Evolutionary conservation across 768 basidiomycete species (phyloP).

Genomic region (Chiua virens): DNA sequence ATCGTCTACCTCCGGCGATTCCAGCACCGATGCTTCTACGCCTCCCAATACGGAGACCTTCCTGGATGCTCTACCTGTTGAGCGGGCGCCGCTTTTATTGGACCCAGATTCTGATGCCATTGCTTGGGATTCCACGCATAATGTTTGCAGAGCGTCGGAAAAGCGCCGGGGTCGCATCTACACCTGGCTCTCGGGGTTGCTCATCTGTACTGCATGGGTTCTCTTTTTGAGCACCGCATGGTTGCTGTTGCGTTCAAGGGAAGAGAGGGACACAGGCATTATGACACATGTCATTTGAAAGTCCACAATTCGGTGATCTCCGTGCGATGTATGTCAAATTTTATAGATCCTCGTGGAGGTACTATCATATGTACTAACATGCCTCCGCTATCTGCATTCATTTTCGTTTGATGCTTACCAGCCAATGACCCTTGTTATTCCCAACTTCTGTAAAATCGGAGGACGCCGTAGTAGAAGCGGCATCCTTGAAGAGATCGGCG

Average conservation of each 20-base stretch:
- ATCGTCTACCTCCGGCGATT: background rate
- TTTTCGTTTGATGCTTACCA: conserved; percentile 26
- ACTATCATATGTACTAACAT: background rate
- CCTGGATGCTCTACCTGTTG: background rate
- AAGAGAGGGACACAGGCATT: conserved; percentile 25
- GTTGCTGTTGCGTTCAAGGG: conserved; percentile 50
- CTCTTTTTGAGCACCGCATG: conserved; percentile 65
- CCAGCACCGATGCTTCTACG: background rate
- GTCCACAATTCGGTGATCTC: background rate
- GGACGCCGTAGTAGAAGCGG: conserved; percentile 28
- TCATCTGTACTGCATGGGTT: conserved; percentile 58
- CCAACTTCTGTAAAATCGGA: conserved; percentile 34
- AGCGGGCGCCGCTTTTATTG: conserved; percentile 16
- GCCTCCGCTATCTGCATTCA: conserved; percentile 1
- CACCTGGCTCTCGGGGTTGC: conserved; percentile 37
- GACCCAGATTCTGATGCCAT: background rate
- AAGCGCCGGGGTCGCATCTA: conserved; percentile 51
- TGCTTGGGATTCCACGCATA: conserved; percentile 11
- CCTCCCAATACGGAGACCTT: background rate
- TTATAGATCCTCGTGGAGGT: background rate
- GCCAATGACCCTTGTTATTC: conserved; percentile 32
- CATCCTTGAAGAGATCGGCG: conserved; percentile 24
- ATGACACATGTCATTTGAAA: background rate
- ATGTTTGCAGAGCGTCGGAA: conserved; percentile 33
- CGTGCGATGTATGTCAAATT: background rate